phyloP scores from a whole-genome alignment of 768 basidiomycete genomes.

The Rubroboletus satanas region DNA sequence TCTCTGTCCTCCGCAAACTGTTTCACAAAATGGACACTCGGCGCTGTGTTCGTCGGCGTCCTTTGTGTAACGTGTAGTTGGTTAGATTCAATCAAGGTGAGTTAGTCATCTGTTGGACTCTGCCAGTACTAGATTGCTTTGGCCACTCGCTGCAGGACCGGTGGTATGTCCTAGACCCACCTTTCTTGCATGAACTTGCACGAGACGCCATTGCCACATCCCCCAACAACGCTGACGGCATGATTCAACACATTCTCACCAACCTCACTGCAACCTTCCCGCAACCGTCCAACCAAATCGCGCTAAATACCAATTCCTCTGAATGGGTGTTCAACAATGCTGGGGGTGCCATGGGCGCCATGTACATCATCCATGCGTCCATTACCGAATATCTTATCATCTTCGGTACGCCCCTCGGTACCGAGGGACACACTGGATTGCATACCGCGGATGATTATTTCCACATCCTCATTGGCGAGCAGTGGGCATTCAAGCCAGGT shows the following conservation, averaged over 20 bases:
- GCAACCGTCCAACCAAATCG: conserved; percentile 45
- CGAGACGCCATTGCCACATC: conserved; percentile 66
- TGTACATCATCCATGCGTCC: conserved; percentile 96
- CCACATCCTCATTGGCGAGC: conserved; percentile 89
- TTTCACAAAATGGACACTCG: conserved; percentile 33
- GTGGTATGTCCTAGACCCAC: conserved; percentile 85
- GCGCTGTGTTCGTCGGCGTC: conserved; percentile 25
- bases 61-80: conserved; percentile 40
- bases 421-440: conserved; percentile 91
- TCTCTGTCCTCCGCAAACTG: not conserved
- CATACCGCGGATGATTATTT: conserved; percentile 99
- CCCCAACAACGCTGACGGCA: conserved; percentile 60
- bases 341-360: conserved; percentile 96
- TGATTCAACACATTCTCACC: conserved; percentile 77
- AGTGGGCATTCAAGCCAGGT: conserved; percentile 89
- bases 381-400: conserved; percentile 97
- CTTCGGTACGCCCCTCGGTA: conserved; percentile 94
- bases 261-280: conserved; percentile 78
- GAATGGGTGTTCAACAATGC: conserved; percentile 99
- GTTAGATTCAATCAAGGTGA: conserved; percentile 64
- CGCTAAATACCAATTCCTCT: conserved; percentile 49
- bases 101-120: conserved; percentile 1
- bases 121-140: not conserved
- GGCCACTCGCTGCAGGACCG: conserved; percentile 47
- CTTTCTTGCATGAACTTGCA: conserved; percentile 66